A percentile compares a stretch with the other conserved stretches of the same genome.
Evolutionary conservation across 371 early-diverging fungal genomes (phyloP).

Genomic region (Mucor velutinosus): DNA sequence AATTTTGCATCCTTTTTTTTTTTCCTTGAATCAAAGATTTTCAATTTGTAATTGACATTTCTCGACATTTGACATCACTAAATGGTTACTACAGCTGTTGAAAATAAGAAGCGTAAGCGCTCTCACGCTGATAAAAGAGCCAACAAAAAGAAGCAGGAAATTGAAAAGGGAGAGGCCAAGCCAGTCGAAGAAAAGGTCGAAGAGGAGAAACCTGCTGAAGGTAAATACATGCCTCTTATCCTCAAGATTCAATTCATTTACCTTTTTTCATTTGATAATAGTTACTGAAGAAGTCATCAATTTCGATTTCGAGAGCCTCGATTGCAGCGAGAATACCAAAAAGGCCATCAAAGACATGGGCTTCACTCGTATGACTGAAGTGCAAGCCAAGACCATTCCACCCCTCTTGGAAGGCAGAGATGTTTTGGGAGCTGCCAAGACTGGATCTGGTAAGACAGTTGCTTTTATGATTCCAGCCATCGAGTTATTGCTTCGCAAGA

Average conservation of each 20-base stretch:
- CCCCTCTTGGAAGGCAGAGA: conserved; percentile 95
- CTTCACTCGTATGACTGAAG: conserved; percentile 95
- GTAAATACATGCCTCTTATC: not conserved
- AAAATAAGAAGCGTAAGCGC: conserved; percentile 37
- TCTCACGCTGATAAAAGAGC: conserved; percentile 29
- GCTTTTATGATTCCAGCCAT: conserved; percentile 98
- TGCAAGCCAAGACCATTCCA: conserved; percentile 96
- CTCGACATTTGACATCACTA: not conserved
- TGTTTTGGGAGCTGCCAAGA: conserved; percentile 99
- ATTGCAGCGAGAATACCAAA: conserved; percentile 67
- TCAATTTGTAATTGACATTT: not conserved
- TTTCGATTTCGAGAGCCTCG: conserved; percentile 65
- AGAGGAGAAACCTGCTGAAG: conserved; percentile 26
- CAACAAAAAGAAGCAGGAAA: conserved; percentile 35
- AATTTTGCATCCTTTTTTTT: not conserved
- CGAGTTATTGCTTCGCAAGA: conserved; percentile 82
- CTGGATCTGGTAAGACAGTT: conserved; percentile 98
- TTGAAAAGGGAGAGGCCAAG: conserved; percentile 35
- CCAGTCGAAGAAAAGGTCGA: conserved; percentile 28
- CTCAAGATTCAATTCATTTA: not conserved
- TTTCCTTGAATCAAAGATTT: not conserved
- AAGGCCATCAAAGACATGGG: conserved; percentile 93
- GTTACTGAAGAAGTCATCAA: conserved; percentile 40
- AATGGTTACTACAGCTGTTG: conserved; percentile 21
- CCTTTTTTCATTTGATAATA: not conserved